Conservation (phyloP, 164 flowering plant genomes). For the Piper longum region DNA sequence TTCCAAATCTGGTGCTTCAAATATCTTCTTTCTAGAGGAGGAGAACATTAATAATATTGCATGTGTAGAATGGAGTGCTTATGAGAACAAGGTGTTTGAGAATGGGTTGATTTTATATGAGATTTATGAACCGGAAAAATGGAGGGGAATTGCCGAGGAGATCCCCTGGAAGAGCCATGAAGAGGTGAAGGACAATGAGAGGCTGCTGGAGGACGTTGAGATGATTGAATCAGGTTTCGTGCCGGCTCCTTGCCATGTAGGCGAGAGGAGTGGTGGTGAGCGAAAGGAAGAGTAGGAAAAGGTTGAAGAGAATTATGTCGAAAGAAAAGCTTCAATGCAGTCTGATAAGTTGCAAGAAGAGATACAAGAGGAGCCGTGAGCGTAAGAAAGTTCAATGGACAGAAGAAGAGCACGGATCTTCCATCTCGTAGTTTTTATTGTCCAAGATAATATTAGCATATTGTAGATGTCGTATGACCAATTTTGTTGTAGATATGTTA, state of each 20-base stretch:
- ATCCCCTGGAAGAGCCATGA: constrained; percentile 20
- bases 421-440: background rate
- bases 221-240: constrained; percentile 15
- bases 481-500: too few relatives aligned
- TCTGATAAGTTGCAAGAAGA: background rate
- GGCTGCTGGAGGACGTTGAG: constrained; percentile 18
- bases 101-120: constrained; percentile 12
- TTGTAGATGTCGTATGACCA: too few relatives aligned
- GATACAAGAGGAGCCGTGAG: background rate
- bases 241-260: constrained; percentile 9
- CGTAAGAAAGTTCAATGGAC: constrained; percentile 21
- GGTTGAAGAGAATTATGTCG: background rate
- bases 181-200: constrained; percentile 20
- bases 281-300: background rate
- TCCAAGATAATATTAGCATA: background rate
- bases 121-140: constrained; percentile 6
- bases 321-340: background rate
- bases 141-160: constrained; percentile 13
- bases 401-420: constrained; percentile 25
- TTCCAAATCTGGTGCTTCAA: too few relatives aligned
- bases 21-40: background rate
- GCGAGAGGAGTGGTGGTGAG: background rate
- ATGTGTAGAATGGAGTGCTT: constrained; percentile 17
- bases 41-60: too few relatives aligned
- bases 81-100: constrained; percentile 32